Percentiles rank a stretch among this genome's conserved stretches.
These are phyloP conservation scores for Penicillium waksmanii DNA, from an alignment of 495 filamentous ascomycete species.

Conservation along the genomic window DNA sequence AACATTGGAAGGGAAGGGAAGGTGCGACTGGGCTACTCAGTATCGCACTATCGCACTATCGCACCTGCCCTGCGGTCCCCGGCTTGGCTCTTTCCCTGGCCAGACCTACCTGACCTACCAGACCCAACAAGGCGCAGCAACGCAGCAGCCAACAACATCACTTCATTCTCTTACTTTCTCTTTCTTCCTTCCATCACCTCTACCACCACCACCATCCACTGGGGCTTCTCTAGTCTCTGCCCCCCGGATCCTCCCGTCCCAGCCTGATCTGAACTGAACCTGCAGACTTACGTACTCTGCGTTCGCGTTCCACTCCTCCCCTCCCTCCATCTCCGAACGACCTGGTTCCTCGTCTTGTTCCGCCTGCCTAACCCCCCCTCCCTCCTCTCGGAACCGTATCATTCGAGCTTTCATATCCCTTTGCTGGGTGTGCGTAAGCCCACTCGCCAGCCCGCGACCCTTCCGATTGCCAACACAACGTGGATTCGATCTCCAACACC, in stretches of 20 bases:
- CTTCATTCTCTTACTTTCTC: background rate
- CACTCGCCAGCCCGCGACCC: conserved; percentile 12
- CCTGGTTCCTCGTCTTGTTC: background rate
- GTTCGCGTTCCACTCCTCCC: conserved; percentile 14
- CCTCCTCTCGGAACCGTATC: background rate
- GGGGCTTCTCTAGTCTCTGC: background rate
- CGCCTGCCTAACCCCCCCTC: background rate
- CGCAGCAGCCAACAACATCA: background rate
- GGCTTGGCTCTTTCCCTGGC: conserved; percentile 14
- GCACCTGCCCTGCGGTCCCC: background rate
- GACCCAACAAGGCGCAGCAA: conserved; percentile 37
- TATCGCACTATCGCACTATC: background rate
- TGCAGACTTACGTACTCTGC: conserved; percentile 19
- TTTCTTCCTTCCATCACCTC: conserved; percentile 7
- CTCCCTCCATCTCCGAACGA: conserved; percentile 4
- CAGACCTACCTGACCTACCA: conserved; percentile 19
- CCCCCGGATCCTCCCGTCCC: conserved; percentile 4
- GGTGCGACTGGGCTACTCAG: background rate
- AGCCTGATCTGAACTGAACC: background rate
- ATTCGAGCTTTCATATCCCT: background rate
- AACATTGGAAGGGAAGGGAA: background rate
- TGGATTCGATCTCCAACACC: conserved; percentile 44
- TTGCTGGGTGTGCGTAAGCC: background rate
- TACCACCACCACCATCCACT: background rate
- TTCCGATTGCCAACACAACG: conserved; percentile 38